These are phyloP conservation scores for Phytophthora lateralis DNA, from an alignment of 352 stramenopile species.

Conservation along the genomic window DNA sequence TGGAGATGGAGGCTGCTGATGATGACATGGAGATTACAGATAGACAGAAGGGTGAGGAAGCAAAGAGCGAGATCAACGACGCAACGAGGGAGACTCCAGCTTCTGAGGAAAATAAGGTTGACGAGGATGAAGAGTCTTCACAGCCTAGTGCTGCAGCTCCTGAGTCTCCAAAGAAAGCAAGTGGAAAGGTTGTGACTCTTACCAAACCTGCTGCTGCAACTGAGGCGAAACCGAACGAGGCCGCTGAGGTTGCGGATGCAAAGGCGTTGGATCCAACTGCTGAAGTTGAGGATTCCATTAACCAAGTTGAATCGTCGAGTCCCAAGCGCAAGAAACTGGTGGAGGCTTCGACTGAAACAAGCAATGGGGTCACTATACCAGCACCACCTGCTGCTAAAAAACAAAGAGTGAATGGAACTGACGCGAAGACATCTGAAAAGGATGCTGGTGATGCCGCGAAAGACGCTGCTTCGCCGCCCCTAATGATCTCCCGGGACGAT, in stretches of 20 bases:
- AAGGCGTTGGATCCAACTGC: conserved; percentile 1
- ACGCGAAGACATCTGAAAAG: conserved; percentile 12
- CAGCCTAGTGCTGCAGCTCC: not conserved
- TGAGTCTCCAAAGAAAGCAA: not conserved
- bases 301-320: conserved; percentile 7
- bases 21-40: conserved; percentile 21
- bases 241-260: not conserved
- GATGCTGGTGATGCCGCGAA: conserved; percentile 4
- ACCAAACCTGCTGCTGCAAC: too few species aligned
- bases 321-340: conserved; percentile 34
- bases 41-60: conserved; percentile 7
- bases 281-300: conserved; percentile 11
- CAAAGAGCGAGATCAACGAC: conserved; percentile 10
- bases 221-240: not conserved
- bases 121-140: not conserved
- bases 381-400: conserved; percentile 38
- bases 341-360: conserved; percentile 3
- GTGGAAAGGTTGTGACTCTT: not conserved
- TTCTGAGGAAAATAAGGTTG: not conserved
- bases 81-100: not conserved
- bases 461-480: conserved; percentile 27
- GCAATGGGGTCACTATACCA: conserved; percentile 1
- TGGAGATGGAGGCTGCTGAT: not conserved
- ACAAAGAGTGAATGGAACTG: conserved; percentile 38
- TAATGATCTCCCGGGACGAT: conserved; percentile 84